Conservation (phyloP, 768 basidiomycete genomes). For the Russula emetica region DNA sequence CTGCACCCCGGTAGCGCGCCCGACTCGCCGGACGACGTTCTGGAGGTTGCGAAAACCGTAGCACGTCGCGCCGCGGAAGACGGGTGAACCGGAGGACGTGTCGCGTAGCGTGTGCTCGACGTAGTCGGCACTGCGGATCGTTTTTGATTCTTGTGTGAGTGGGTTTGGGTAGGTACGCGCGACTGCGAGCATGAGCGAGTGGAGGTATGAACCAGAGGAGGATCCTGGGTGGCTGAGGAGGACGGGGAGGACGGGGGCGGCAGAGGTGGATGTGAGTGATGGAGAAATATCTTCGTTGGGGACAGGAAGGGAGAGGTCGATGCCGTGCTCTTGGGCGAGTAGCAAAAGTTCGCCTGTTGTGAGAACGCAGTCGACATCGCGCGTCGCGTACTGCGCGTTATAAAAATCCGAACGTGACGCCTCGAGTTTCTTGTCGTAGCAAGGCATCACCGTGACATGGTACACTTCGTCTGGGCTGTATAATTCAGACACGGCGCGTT, state of each 20-base stretch:
- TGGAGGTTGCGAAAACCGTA: slow-evolving; percentile 98
- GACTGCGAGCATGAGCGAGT: slow-evolving; percentile 64
- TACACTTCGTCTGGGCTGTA: slow-evolving; percentile 82
- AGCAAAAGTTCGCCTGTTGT: slow-evolving; percentile 92
- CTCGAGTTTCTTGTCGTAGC: slow-evolving; percentile 99
- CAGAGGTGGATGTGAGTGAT: not conserved
- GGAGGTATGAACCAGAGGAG: slow-evolving; percentile 89
- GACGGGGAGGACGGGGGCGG: slow-evolving; percentile 50
- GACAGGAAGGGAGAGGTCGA: slow-evolving; percentile 64
- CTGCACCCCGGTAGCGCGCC: slow-evolving; percentile 33
- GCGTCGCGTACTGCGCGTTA: slow-evolving; percentile 69
- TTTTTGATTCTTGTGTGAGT: slow-evolving; percentile 23
- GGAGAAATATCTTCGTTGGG: slow-evolving; percentile 41
- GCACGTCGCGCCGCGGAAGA: slow-evolving; percentile 92
- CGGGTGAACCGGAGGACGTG: slow-evolving; percentile 51
- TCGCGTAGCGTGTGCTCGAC: slow-evolving; percentile 58
- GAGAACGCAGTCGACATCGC: slow-evolving; percentile 96
- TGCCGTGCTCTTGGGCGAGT: slow-evolving; percentile 75
- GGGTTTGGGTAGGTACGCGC: slow-evolving; percentile 40
- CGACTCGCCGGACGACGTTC: slow-evolving; percentile 70
- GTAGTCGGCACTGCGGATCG: slow-evolving; percentile 39
- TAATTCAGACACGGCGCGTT: not conserved
- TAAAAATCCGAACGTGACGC: slow-evolving; percentile 94
- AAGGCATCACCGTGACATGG: slow-evolving; percentile 97
- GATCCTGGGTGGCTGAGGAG: slow-evolving; percentile 76